A percentile compares a stretch with the other conserved stretches of the same genome.
Evolutionary conservation across 2,329 filamentous ascomycete species (phyloP).

Genomic region (Colletotrichum sp.): DNA sequence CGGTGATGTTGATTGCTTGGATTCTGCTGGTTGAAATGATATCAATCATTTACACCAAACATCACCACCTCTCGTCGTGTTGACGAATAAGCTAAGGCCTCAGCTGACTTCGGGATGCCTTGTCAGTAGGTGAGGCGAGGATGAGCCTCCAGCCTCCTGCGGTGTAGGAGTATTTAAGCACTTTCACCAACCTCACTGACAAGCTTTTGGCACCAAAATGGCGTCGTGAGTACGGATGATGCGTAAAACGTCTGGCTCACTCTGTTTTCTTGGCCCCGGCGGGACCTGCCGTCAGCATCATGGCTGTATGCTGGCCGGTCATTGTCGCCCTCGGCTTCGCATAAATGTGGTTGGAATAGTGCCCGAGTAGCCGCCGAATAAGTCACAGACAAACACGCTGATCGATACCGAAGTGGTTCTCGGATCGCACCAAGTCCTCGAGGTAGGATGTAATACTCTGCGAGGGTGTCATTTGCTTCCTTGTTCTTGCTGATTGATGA

Average conservation of each 20-base stretch:
- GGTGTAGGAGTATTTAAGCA: accelerated
- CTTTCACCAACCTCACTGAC: accelerated
- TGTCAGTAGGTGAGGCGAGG: no score
- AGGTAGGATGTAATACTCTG: accelerated
- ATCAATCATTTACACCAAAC: not conserved
- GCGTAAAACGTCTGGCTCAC: accelerated
- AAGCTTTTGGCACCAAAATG: not conserved
- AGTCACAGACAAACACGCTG: not conserved
- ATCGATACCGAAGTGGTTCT: accelerated
- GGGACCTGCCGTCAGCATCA: not conserved
- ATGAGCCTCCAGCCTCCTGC: not conserved
- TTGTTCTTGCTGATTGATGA: no score
- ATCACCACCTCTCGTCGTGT: no score
- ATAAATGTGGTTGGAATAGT: not conserved
- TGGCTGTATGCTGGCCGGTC: not conserved
- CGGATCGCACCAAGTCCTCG: accelerated
- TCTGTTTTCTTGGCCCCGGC: not conserved
- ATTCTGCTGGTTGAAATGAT: not conserved
- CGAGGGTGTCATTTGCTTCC: not conserved
- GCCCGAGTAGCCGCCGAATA: accelerated
- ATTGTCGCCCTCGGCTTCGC: not conserved
- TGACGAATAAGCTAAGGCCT: no score
- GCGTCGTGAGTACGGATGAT: not conserved
- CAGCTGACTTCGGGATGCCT: no score
- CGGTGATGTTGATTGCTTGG: accelerated